Percentiles rank a stretch among this genome's conserved stretches.
These are phyloP conservation scores for Pseudogymnoascus destructans DNA, from an alignment of 2,329 filamentous ascomycete genomes.

Conservation along the genomic window DNA sequence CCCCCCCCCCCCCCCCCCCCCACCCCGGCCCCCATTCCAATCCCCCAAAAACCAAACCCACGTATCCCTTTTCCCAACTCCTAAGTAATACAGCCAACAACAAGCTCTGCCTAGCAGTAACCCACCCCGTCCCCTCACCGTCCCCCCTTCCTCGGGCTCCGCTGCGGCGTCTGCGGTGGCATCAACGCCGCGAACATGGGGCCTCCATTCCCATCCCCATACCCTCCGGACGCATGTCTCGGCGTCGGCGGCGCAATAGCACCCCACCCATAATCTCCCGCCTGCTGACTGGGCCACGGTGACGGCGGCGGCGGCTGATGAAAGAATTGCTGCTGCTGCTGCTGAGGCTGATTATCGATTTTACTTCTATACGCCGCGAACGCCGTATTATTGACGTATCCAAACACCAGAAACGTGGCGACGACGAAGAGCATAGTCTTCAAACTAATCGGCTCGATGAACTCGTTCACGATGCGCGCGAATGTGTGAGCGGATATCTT, in stretches of 20 bases:
- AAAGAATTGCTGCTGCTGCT: conserved; percentile 23
- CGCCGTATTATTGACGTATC: conserved; percentile 39
- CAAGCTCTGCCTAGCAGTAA: not conserved
- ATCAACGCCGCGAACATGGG: conserved; percentile 20
- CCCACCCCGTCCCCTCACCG: not conserved
- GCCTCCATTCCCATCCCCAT: conserved; percentile 12
- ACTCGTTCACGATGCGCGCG: conserved; percentile 85
- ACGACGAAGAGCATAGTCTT: conserved; percentile 55
- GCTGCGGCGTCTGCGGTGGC: conserved; percentile 21
- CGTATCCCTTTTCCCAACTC: not conserved
- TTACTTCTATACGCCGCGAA: conserved; percentile 28
- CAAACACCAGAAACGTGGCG: conserved; percentile 34
- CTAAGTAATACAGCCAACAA: not conserved
- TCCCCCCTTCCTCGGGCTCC: conserved; percentile 22
- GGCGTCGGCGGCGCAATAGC: conserved; percentile 20
- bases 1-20: not conserved
- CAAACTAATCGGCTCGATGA: conserved; percentile 79
- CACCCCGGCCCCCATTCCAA: not conserved
- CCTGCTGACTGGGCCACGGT: not conserved
- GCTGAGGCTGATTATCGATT: conserved; percentile 24
- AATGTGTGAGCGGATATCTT: conserved; percentile 77
- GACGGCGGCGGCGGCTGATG: conserved; percentile 12
- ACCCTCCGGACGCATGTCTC: conserved; percentile 14
- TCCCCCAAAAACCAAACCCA: not conserved
- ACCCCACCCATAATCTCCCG: conserved; percentile 21